phyloP scores from a whole-genome alignment of 2,329 filamentous ascomycete genomes.

The Onygenales sp. region DNA sequence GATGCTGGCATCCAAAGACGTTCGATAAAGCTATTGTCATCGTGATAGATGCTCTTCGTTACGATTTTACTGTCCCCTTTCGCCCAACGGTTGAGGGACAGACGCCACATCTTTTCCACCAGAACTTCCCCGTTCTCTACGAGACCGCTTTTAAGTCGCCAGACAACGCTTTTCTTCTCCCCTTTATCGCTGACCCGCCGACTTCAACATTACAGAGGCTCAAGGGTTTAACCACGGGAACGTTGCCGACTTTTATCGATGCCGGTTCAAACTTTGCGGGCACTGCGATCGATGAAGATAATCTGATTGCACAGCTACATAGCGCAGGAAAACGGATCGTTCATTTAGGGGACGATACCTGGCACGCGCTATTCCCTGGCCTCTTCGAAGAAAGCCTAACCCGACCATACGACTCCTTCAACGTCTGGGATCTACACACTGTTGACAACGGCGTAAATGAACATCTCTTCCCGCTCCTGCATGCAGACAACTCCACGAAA shows the following conservation, averaged over 20 bases:
- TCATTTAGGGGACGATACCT: constrained; percentile 96
- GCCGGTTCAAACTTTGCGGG: constrained; percentile 92
- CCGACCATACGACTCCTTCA: constrained; percentile 88
- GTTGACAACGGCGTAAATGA: constrained; percentile 92
- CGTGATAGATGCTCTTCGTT: constrained; percentile 85
- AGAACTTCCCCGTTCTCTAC: constrained; percentile 78
- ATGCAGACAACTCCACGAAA: constrained; percentile 51
- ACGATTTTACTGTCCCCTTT: constrained; percentile 89
- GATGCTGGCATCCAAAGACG: constrained; percentile 93
- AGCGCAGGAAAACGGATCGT: constrained; percentile 66
- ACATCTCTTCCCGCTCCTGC: constrained; percentile 69
- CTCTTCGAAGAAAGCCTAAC: constrained; percentile 85
- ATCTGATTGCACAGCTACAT: constrained; percentile 55
- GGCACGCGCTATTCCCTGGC: constrained; percentile 86
- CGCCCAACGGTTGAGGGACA: constrained; percentile 36
- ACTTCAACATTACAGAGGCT: constrained; percentile 86
- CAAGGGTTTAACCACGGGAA: constrained; percentile 91
- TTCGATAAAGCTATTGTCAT: constrained; percentile 89
- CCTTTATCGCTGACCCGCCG: constrained; percentile 94
- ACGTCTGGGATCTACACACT: constrained; percentile 95
- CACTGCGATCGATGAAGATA: constrained; percentile 91
- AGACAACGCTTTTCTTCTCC: constrained; percentile 75
- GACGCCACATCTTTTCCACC: constrained; percentile 61
- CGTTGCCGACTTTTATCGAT: constrained; percentile 88
- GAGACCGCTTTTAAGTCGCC: constrained; percentile 68